These are phyloP conservation scores for Candida mesenterica DNA, from an alignment of 1,139 yeast species.

Conservation along the genomic window DNA sequence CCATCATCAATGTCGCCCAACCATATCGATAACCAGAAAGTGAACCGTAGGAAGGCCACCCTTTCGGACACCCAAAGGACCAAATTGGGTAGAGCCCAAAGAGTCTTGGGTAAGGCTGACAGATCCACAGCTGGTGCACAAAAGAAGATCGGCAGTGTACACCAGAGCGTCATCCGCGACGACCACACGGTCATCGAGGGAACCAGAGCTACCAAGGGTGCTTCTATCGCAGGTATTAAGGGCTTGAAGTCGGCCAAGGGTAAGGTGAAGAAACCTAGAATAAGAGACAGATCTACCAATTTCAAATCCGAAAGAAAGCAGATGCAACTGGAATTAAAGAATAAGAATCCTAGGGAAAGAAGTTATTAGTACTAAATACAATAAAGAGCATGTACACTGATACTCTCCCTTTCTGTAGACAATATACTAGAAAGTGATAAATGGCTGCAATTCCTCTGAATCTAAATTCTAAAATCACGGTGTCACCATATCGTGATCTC, in stretches of 20 bases:
- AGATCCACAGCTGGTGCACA: conserved; percentile 59
- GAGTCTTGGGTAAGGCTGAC: conserved; percentile 76
- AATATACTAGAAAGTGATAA: too few species aligned
- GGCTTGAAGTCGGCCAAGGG: conserved; percentile 48
- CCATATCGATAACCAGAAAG: conserved; percentile 38
- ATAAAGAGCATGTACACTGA: too few species aligned
- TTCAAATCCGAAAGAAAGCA: conserved; percentile 44
- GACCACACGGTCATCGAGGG: conserved; percentile 57
- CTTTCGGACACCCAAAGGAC: conserved; percentile 69
- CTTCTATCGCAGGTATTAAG: conserved; percentile 55
- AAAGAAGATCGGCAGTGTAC: conserved; percentile 11
- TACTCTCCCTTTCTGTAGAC: too few species aligned
- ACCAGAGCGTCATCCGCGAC: not conserved
- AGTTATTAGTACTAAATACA: not conserved
- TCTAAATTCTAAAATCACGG: too few species aligned
- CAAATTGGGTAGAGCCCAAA: conserved; percentile 74
- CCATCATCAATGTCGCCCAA: conserved; percentile 48
- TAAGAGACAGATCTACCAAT: conserved; percentile 63
- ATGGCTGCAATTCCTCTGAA: too few species aligned
- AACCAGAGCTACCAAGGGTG: conserved; percentile 73
- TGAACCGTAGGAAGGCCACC: conserved; percentile 22
- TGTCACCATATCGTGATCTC: too few species aligned
- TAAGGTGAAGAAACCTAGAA: conserved; percentile 59
- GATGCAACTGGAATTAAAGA: conserved; percentile 19
- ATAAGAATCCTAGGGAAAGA: conserved; percentile 1